phyloP scores from a whole-genome alignment of 2,329 filamentous ascomycete genomes.

The Ceratocystis variospora region DNA sequence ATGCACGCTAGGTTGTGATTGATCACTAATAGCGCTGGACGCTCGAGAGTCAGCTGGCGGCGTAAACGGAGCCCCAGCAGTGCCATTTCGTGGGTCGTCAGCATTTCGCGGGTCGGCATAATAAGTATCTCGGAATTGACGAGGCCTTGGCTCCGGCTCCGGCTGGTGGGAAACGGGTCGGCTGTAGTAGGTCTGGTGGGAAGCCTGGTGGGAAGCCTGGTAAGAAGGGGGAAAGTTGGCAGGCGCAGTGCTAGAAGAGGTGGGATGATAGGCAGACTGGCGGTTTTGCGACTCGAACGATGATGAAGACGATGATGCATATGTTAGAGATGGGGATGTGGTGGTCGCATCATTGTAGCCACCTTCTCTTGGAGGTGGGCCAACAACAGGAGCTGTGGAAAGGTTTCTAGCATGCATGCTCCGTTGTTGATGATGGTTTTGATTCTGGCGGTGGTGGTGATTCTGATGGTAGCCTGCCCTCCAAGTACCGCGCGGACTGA shows the following conservation, averaged over 20 bases:
- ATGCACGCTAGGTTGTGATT: background rate
- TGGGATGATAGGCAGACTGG: background rate
- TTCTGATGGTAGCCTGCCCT: background rate
- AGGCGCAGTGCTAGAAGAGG: background rate
- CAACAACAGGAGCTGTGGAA: background rate
- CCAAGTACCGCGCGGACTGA: background rate
- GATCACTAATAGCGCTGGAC: conserved; percentile 5
- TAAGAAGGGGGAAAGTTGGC: background rate
- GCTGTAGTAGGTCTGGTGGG: background rate
- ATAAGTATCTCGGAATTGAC: background rate
- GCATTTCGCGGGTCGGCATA: background rate
- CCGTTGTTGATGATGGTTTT: background rate
- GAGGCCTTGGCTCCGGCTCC: background rate
- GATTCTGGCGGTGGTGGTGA: background rate
- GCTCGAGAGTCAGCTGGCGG: background rate
- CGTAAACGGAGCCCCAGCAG: background rate
- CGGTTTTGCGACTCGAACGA: conserved; percentile 5
- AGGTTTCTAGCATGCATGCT: background rate
- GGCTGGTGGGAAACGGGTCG: background rate
- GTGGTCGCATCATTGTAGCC: conserved; percentile 7
- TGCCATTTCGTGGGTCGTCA: background rate
- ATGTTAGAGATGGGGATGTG: conserved; percentile 5
- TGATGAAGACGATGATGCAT: conserved; percentile 9
- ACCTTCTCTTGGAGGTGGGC: background rate
- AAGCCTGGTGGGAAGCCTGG: background rate